These are phyloP conservation scores for Russula abietina DNA, from an alignment of 768 basidiomycete species.

Conservation along the genomic window DNA sequence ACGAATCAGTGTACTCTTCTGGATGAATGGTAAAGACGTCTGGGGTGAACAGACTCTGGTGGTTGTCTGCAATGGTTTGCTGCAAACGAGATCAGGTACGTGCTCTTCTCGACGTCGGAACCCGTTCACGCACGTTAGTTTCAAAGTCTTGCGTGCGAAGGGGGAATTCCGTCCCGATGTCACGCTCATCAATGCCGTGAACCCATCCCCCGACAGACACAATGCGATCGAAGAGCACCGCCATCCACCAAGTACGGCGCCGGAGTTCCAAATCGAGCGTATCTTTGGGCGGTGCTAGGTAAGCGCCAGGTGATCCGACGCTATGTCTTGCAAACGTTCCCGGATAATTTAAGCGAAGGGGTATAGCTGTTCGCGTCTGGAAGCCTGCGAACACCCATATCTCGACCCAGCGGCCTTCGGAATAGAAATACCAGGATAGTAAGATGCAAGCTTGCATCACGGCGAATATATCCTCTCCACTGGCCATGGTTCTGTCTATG, in stretches of 20 bases:
- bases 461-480: slow-evolving; percentile 77
- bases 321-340: slow-evolving; percentile 72
- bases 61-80: slow-evolving; percentile 61
- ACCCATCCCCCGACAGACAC: slow-evolving; percentile 69
- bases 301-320: slow-evolving; percentile 66
- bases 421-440: slow-evolving; percentile 87
- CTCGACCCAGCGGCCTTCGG: slow-evolving; percentile 86
- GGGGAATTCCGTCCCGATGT: slow-evolving; percentile 80
- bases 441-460: slow-evolving; percentile 85
- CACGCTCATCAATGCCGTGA: slow-evolving; percentile 77
- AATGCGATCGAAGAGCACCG: slow-evolving; percentile 79
- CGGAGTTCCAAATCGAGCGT: slow-evolving; percentile 69
- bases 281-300: slow-evolving; percentile 74
- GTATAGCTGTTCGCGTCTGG: slow-evolving; percentile 75
- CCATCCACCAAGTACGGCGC: slow-evolving; percentile 89
- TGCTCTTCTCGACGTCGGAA: slow-evolving; percentile 2
- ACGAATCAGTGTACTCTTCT: slow-evolving; percentile 75
- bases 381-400: slow-evolving; percentile 89
- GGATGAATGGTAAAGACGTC: slow-evolving; percentile 67
- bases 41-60: slow-evolving; percentile 60
- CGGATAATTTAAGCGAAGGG: slow-evolving; percentile 77
- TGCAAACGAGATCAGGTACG: slow-evolving; percentile 30
- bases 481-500: slow-evolving; percentile 87
- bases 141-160: slow-evolving; percentile 72
- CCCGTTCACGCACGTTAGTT: slow-evolving; percentile 46